Conservation (phyloP, 192 early-diverging fungal genomes). For the Backusella tuberculispora region DNA sequence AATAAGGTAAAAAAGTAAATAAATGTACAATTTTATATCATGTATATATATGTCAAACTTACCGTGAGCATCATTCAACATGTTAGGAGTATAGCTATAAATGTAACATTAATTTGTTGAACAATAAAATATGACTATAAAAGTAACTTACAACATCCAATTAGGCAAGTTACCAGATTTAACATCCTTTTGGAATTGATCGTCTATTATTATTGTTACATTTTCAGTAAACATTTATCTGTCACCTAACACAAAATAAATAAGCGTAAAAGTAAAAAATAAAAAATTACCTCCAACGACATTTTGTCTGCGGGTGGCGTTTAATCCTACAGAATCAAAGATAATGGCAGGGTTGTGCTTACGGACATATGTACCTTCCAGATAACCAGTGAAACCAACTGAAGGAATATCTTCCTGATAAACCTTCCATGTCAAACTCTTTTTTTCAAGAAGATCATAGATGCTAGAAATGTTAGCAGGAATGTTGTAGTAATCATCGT, state of each 20-base stretch:
- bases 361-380: constrained; percentile 30
- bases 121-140: not conserved
- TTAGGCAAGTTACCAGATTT: constrained; percentile 13
- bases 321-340: constrained; percentile 32
- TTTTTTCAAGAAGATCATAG: constrained; percentile 34
- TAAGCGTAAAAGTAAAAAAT: too few relatives aligned
- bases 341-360: constrained; percentile 40
- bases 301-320: constrained; percentile 19
- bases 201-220: not conserved
- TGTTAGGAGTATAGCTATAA: constrained; percentile 55
- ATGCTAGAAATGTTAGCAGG: constrained; percentile 41
- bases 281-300: constrained; percentile 21
- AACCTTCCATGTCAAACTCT: constrained; percentile 38
- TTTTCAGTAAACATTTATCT: not conserved
- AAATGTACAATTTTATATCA: not conserved
- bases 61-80: constrained; percentile 57
- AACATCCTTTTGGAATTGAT: constrained; percentile 20
- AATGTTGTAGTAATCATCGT: constrained; percentile 51
- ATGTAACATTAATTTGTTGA: not conserved
- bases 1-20: constrained; percentile 1
- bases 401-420: constrained; percentile 39
- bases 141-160: constrained; percentile 35
- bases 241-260: too few relatives aligned
- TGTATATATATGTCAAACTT: not conserved
- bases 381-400: constrained; percentile 32